A percentile compares a stretch with the other conserved stretches of the same genome.
These are phyloP conservation scores for Paraphaeosphaeria minitans DNA, from an alignment of 2,329 filamentous ascomycete genomes.

Conservation along the genomic window DNA sequence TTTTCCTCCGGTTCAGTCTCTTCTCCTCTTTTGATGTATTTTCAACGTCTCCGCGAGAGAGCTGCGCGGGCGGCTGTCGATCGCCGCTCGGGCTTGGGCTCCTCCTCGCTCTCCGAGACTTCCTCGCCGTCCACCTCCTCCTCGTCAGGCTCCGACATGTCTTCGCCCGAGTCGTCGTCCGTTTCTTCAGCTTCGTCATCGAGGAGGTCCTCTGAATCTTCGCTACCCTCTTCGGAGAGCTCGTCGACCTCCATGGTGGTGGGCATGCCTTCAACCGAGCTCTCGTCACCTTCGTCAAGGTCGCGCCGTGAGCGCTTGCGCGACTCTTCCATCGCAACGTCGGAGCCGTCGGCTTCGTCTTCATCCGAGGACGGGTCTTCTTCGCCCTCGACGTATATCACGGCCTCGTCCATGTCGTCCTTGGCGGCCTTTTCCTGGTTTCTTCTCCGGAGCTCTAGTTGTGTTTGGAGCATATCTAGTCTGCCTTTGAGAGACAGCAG, in stretches of 20 bases:
- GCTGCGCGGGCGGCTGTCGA: conserved; percentile 42
- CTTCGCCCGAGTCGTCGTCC: conserved; percentile 53
- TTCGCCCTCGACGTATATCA: conserved; percentile 88
- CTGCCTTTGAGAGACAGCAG: conserved; percentile 91
- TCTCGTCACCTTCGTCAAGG: conserved; percentile 38
- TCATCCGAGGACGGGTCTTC: conserved; percentile 61
- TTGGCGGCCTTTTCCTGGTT: conserved; percentile 65
- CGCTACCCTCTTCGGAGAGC: conserved; percentile 59
- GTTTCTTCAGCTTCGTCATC: conserved; percentile 60
- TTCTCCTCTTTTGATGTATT: conserved; percentile 4
- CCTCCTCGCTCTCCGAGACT: conserved; percentile 52
- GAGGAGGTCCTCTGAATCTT: conserved; percentile 58
- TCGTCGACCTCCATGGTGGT: conserved; percentile 55
- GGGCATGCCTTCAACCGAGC: conserved; percentile 63
- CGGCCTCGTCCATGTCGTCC: conserved; percentile 69
- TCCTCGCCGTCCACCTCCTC: conserved; percentile 53
- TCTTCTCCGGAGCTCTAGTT: conserved; percentile 78
- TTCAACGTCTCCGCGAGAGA: conserved; percentile 35
- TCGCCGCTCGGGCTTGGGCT: conserved; percentile 38
- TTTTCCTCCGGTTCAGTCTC: conserved; percentile 11
- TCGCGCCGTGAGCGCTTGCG: conserved; percentile 34
- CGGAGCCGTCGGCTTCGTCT: conserved; percentile 48
- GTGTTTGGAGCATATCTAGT: conserved; percentile 89
- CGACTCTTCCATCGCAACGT: conserved; percentile 17
- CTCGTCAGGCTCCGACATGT: conserved; percentile 53